Evolutionary conservation across 108 stramenopile species (phyloP), one percentile per base, ranked within the genome.

Genomic region (Aurantiochytrium sp.): DNA sequence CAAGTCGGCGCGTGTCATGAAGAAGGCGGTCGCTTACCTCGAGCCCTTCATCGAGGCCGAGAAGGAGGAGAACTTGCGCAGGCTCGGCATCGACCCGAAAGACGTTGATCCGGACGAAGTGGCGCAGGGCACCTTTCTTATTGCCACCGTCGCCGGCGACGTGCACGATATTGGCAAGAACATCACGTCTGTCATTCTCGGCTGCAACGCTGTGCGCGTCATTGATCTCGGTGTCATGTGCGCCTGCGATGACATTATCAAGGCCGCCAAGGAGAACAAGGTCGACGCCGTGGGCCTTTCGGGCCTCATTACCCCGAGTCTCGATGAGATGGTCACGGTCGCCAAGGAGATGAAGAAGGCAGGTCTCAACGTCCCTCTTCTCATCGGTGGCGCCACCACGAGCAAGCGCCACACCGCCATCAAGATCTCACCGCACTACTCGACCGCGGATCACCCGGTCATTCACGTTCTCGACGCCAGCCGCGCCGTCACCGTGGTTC

Each of bases 131-230:
- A 96, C 96, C 90, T 96, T 99, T 42, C 93, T 99, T 10, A 98
- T 99, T 93, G 99, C 99, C 22, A 99, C 99, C 34, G 99, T 99
- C 21, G 98, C 98, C 90, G 99, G 99, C 48, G 99, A 99, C 90
- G 99, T 99, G 34, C 99, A 99, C 91, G 99, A 99, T 87, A 99
- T 99, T 85, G 99, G 99, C 73, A 99, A 99, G 92, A 99, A 99
- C 92, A 99, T 99, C 91, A 98, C 98, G 52, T 95, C 97, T 55
- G 98, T 99, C 50, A 98, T 99, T 34, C 94, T 99, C 36, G 98
- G 98, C 21, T 99, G 99, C 95, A 99, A 99, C 93, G 98, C 98
- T 90, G 98, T 93, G 95, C 98, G 98, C 91, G 99, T 99, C 22
- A 98, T 97, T 91, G 99, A 99, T 91, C 96, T 99, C 86, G 99